These are phyloP conservation scores for Neopestalotiopsis rosae DNA, from an alignment of 2,329 filamentous ascomycete genomes.

Conservation along the genomic window DNA sequence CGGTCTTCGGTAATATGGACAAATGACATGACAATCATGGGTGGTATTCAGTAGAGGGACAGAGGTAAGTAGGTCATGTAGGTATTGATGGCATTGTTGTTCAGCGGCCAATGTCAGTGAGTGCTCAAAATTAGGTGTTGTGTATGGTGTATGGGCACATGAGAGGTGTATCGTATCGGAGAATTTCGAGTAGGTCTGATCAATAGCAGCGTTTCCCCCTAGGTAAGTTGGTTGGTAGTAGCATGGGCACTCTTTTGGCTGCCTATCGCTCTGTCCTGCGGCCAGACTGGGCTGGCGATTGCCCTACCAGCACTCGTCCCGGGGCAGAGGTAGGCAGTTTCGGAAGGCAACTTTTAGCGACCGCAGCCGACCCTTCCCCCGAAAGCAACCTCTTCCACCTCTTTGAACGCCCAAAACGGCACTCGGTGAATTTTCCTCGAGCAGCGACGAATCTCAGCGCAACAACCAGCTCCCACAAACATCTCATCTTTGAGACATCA, in stretches of 20 bases:
- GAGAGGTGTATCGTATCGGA: neutral
- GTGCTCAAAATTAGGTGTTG: too few relatives aligned
- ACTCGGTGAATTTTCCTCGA: neutral
- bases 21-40: constrained; percentile 2
- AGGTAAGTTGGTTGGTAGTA: neutral
- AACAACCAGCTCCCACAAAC: neutral
- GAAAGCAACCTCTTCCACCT: neutral
- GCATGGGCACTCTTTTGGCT: neutral
- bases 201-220: neutral
- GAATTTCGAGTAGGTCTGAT: neutral
- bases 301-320: neutral
- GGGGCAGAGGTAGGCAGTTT: neutral
- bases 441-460: neutral
- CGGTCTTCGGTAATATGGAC: neutral
- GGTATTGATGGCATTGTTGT: neutral
- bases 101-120: neutral
- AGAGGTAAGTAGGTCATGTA: neutral
- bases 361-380: neutral
- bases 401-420: neutral
- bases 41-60: neutral
- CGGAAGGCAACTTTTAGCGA: constrained; percentile 15
- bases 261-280: neutral
- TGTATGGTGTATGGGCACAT: too few relatives aligned
- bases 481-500: neutral
- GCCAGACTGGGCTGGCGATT: neutral